These are phyloP conservation scores for Monilinia aucupariae DNA, from an alignment of 2,329 filamentous ascomycete species.

Conservation along the genomic window DNA sequence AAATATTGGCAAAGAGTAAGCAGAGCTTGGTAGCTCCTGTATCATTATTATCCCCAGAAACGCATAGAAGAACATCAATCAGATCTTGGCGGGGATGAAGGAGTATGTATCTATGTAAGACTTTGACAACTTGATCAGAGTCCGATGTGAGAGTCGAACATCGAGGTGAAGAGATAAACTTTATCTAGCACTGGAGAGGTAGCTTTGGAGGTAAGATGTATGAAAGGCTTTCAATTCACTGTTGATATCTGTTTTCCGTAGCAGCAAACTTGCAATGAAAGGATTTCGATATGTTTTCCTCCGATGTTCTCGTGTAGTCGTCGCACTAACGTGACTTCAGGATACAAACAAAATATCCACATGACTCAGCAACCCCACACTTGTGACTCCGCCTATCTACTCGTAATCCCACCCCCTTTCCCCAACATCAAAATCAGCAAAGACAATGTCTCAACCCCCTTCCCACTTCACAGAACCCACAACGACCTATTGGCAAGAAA, in stretches of 20 bases:
- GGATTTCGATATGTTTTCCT: background rate
- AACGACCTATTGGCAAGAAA: constrained; percentile 30
- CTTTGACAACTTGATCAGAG: background rate
- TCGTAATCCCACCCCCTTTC: background rate
- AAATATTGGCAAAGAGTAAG: background rate
- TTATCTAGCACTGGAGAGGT: background rate
- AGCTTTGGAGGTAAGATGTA: background rate
- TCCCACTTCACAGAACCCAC: constrained; percentile 29
- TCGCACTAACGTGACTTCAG: background rate
- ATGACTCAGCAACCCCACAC: constrained; percentile 9
- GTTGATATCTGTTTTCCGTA: background rate
- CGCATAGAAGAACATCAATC: background rate
- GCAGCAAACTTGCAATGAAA: background rate
- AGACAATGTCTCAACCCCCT: background rate
- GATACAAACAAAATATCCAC: background rate
- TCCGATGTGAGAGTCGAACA: background rate
- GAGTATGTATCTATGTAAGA: too few species aligned
- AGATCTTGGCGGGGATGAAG: background rate
- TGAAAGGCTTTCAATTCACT: background rate
- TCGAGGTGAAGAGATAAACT: background rate
- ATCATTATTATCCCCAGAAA: background rate
- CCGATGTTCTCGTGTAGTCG: background rate
- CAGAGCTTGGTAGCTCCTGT: background rate
- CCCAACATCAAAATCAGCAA: background rate
- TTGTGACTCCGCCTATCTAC: background rate